Conservation (phyloP, 1,284 basidiomycete species). For the Malassezia pachydermatis region DNA sequence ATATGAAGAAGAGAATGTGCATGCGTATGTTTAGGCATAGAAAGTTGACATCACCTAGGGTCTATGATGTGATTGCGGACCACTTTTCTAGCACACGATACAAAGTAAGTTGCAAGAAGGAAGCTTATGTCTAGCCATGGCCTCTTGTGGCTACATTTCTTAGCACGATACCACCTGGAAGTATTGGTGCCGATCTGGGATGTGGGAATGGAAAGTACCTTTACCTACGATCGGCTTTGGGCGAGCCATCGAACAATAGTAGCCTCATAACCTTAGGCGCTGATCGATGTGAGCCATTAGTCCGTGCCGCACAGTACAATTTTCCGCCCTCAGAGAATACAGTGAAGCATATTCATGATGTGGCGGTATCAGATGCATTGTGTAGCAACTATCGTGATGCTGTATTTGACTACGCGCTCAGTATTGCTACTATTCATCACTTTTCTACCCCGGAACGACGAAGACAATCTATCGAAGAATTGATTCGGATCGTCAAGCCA, state of each 20-base stretch:
- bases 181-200: conserved; percentile 82
- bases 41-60: conserved; percentile 27
- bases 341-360: conserved; percentile 25
- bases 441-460: conserved; percentile 37
- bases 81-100: conserved; percentile 90
- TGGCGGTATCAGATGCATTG: conserved; percentile 41
- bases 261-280: conserved; percentile 32
- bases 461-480: conserved; percentile 30
- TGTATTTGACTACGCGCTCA: conserved; percentile 40
- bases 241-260: not conserved
- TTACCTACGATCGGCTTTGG: conserved; percentile 32
- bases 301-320: conserved; percentile 29
- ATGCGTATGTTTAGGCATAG: conserved; percentile 35
- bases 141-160: conserved; percentile 79
- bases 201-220: conserved; percentile 98
- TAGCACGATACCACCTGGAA: conserved; percentile 61
- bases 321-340: conserved; percentile 15
- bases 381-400: conserved; percentile 24
- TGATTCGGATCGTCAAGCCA: conserved; percentile 25
- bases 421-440: conserved; percentile 47
- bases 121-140: conserved; percentile 60
- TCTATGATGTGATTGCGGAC: conserved; percentile 80
- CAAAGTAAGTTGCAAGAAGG: conserved; percentile 57
- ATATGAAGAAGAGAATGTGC: conserved; percentile 43
- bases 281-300: conserved; percentile 64